Percentiles rank a stretch among this genome's conserved stretches.
Conservation (phyloP, 352 stramenopile genomes). For the Globisporangium perplexum region DNA sequence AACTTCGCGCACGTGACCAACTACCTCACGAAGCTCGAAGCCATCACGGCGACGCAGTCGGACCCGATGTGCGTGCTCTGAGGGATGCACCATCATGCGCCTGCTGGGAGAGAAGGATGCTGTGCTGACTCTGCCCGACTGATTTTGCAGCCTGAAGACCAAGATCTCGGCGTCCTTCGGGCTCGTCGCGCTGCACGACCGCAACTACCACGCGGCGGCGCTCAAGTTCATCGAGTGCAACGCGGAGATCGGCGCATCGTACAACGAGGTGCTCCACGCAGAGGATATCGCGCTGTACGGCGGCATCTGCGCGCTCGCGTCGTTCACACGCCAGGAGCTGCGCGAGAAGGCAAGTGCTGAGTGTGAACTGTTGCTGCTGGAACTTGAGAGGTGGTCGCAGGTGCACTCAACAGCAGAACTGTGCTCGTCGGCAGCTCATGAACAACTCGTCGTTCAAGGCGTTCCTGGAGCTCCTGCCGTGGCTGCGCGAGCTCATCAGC, state of each 20-base stretch:
- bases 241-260: slow-evolving; percentile 71
- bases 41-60: slow-evolving; percentile 59
- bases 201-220: slow-evolving; percentile 72
- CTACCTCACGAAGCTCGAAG: slow-evolving; percentile 85
- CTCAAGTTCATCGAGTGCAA: slow-evolving; percentile 81
- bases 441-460: slow-evolving; percentile 86
- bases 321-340: slow-evolving; percentile 78
- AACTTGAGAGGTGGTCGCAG: too few species aligned
- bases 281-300: slow-evolving; percentile 87
- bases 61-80: slow-evolving; percentile 49
- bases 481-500: slow-evolving; percentile 82
- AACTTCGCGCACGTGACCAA: slow-evolving; percentile 85
- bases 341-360: slow-evolving; percentile 45
- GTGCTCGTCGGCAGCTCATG: slow-evolving; percentile 44
- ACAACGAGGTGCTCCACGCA: slow-evolving; percentile 77
- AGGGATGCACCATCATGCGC: neutral
- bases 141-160: slow-evolving; percentile 51
- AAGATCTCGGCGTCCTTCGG: slow-evolving; percentile 79
- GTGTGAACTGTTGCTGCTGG: too few species aligned
- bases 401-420: neutral
- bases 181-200: slow-evolving; percentile 72
- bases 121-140: too few species aligned
- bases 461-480: slow-evolving; percentile 83
- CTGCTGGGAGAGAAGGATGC: neutral
- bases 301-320: slow-evolving; percentile 80